Base-by-base conservation (phyloP, 2,329 filamentous ascomycete genomes). In the Aspergillus flavus region DNA sequence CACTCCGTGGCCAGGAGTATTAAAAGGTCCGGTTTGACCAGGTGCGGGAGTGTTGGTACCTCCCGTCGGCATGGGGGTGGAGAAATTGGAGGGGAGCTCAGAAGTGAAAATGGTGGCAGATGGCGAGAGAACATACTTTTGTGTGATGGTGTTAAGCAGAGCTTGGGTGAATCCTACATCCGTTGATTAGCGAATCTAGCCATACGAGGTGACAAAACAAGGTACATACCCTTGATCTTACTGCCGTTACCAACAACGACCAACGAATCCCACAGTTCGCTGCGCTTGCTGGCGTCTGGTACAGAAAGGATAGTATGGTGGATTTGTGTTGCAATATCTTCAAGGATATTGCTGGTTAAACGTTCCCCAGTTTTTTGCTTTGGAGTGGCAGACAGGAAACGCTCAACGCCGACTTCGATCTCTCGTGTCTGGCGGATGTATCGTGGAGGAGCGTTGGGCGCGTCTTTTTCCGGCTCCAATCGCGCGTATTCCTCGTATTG, bases 51-150 rank as follows among this genome's bases (percentile, higher is more conserved):
- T 96, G 1, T 94, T 98, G 78, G 96, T 95, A 19, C 93, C 88
- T 39, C 94, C 94, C 0, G 94, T 98, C 23, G 93, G 94, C 12
- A 91, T 86, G 1, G 95, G 95, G 0, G 95, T 98, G 34, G 92
- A 93, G 75, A 97, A 87, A 79, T 95, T 94, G 10, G 93, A 97
- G 9, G 95, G 95, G 43, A 98, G 88, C 78, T 99, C 95, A 26
- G 93, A 97, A 41, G 94, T 97, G 84, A 98, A 98, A 73, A 98
- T 98, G 48, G 94, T 97, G 57, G 93, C 93, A 1, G 93, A 94
- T 32, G 95, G 95, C 2, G 94, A 96, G 69, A 99, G 89, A 59
- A 97, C 86, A 77, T 97, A 95, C 68, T 94, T 93, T 56, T 89
- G 86, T 43, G 87, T 87, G 41, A 99, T 86, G 0, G 89, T 93